Evolutionary conservation across 805 yeast species (phyloP), one percentile per base, ranked within the genome.

Genomic region (Myxozyma neglecta): DNA sequence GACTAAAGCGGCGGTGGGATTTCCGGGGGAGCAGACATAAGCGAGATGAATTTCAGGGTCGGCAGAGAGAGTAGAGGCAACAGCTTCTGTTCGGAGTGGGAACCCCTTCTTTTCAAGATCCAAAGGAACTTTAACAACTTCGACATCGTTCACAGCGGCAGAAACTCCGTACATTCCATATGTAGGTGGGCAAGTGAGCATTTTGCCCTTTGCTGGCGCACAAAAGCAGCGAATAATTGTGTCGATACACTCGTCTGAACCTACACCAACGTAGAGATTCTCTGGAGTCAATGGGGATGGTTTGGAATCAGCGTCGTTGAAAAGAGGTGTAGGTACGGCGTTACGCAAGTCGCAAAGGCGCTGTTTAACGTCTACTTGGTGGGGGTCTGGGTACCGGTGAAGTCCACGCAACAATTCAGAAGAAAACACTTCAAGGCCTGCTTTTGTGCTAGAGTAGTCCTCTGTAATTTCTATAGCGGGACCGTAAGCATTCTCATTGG

Each of bases 311-410:
- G 64, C 68, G 1, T 57, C 54, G 1, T 59, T 56, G 0, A 81
- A 79, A 61, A 80, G 82, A 1, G 29, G 29, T 24, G 29, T 24
- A 24, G 29, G 5, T 5, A 24, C 29, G 29, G 72, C 64, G 72
- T 90, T 91, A 66, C 99, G 82, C 71, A 87, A 87, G 44, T 83
- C 78, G 53, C 89, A 84, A 53, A 93, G 79, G 66, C 85, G 85
- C 64, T 82, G 77, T 72, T 94, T 94, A 69, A 94, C 80, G 39
- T 80, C 86, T 6, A 82, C 61, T 71, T 93, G 98, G 76, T 94
- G 97, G 9, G 99, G 99, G 70, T 94, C 99, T 16, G 99, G 99
- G 73, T 94, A 94, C 70, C 99, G 81, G 78, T 94, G 87, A 69
- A 94, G 83, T 53, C 85, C 87, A 66, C 84, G 76, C 1, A 68